Base-by-base conservation (phyloP, 176 grass and related monocot genomes). In the Aegilops umbellulata region DNA sequence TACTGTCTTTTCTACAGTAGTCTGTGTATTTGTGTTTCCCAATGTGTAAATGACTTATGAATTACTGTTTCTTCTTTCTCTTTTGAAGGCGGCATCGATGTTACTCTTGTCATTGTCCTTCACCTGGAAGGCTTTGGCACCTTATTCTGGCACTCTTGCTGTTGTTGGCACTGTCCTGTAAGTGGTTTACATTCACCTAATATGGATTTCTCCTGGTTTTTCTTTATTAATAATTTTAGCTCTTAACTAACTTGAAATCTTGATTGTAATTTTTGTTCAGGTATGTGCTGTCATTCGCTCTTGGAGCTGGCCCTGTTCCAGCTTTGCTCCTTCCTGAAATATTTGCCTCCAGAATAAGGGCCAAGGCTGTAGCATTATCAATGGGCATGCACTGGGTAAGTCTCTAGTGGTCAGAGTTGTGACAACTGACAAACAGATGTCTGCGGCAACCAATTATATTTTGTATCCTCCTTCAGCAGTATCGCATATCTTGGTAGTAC, bases 281-380 rank as follows among this genome's bases (percentile, higher is more conserved):
- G 66, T 99, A 99, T 66, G 97, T 99, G 58, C 75, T 99, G 55
- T 99, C 94, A 36, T 99, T 99, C 75, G 91, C 97, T 73, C 94
- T 99, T 60, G 97, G 97, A 84, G 97, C 97, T 74, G 97, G 97
- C 58, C 97, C 97, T 70, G 94, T 99, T 61, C 41, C 97, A 69
- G 97, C 97, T 31, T 90, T 99, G 69, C 94, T 99, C 57, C 97
- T 99, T 83, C 97, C 97, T 69, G 97, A 99, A 88, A 94, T 97
- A 86, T 99, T 99, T 80, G 94, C 97, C 34, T 99, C 97, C 53
- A 97, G 97, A 91, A 99, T 99, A 72, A 96, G 97, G 92, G 97
- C 46, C 41, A 99, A 99, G 87, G 97, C 97, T 55, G 97, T 99
- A 3, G 92, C 97, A 29, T 91, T 99, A 76, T 99, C 97, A 87